A percentile compares a stretch with the other conserved stretches of the same genome.
Conservation (phyloP, 345 rosid species). For the Eucalyptus globulus region DNA sequence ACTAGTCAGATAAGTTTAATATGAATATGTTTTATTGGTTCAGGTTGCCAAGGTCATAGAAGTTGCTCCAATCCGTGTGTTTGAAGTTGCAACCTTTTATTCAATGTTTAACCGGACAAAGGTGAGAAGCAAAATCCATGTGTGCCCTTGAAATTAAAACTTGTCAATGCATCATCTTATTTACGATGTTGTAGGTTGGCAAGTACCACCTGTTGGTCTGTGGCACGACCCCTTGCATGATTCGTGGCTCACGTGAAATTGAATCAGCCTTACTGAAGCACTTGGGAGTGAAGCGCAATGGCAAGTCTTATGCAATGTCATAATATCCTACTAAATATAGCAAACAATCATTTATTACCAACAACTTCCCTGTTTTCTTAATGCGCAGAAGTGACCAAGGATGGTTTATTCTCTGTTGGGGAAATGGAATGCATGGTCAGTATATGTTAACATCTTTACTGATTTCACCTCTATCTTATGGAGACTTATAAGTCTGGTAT, state of each 20-base stretch:
- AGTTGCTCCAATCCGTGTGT: conserved; percentile 93
- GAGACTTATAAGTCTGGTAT: neutral
- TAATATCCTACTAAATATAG: neutral
- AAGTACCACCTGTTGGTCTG: conserved; percentile 95
- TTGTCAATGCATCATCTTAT: neutral
- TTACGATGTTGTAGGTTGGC: conserved; percentile 57
- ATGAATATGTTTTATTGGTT: neutral
- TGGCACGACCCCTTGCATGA: conserved; percentile 99
- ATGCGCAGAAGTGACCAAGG: conserved; percentile 84
- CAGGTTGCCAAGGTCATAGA: conserved; percentile 86
- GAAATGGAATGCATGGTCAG: conserved; percentile 99
- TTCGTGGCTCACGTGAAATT: conserved; percentile 84
- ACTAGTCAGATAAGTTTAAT: neutral
- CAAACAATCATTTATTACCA: neutral
- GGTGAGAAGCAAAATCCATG: conserved; percentile 25
- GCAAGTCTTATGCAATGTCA: conserved; percentile 17
- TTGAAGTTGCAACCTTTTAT: conserved; percentile 96
- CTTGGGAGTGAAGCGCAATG: conserved; percentile 94
- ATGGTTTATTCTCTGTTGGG: conserved; percentile 96
- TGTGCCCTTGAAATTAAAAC: neutral
- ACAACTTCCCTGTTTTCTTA: neutral
- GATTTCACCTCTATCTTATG: neutral
- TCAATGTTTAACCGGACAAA: conserved; percentile 93
- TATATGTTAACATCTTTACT: neutral
- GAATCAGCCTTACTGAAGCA: conserved; percentile 83